These are phyloP conservation scores for Fusarium sp. DNA, from an alignment of 2,329 filamentous ascomycete species.

Conservation along the genomic window DNA sequence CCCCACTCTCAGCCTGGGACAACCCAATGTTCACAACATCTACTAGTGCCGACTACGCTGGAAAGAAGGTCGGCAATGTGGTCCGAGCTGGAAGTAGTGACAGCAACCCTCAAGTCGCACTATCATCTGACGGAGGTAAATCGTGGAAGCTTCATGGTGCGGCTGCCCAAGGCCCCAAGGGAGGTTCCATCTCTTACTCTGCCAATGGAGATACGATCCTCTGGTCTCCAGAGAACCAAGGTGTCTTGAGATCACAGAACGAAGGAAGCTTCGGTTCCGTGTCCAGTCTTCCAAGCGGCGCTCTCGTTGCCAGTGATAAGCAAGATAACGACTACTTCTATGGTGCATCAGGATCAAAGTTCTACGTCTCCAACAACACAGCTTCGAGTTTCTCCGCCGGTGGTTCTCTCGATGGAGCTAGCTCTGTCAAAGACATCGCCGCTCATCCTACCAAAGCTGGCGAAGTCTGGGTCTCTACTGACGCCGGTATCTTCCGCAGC, in stretches of 20 bases:
- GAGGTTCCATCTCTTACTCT: conserved; percentile 60
- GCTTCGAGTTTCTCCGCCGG: conserved; percentile 56
- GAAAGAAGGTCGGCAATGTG: conserved; percentile 55
- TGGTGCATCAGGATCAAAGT: conserved; percentile 54
- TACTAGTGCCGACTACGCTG: conserved; percentile 59
- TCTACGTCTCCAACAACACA: conserved; percentile 62
- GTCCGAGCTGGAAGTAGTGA: conserved; percentile 60
- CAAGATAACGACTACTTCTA: conserved; percentile 63
- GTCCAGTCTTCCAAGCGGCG: conserved; percentile 54
- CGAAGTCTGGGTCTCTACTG: conserved; percentile 67
- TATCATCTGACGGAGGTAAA: conserved; percentile 60
- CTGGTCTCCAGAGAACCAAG: conserved; percentile 54
- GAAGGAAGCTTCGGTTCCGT: conserved; percentile 56
- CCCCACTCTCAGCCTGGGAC: conserved; percentile 57
- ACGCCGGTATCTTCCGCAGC: conserved; percentile 63
- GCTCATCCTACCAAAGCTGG: conserved; percentile 66
- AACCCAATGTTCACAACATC: conserved; percentile 57
- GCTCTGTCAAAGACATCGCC: conserved; percentile 63
- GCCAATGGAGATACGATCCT: conserved; percentile 60
- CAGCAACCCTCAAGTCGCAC: conserved; percentile 55
- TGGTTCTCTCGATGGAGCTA: conserved; percentile 51
- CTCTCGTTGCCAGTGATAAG: conserved; percentile 65
- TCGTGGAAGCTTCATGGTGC: conserved; percentile 60
- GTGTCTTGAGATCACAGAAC: conserved; percentile 55
- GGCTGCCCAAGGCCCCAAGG: conserved; percentile 53